phyloP scores from a whole-genome alignment of 2,329 filamentous ascomycete genomes.

The Fusarium piperis region DNA sequence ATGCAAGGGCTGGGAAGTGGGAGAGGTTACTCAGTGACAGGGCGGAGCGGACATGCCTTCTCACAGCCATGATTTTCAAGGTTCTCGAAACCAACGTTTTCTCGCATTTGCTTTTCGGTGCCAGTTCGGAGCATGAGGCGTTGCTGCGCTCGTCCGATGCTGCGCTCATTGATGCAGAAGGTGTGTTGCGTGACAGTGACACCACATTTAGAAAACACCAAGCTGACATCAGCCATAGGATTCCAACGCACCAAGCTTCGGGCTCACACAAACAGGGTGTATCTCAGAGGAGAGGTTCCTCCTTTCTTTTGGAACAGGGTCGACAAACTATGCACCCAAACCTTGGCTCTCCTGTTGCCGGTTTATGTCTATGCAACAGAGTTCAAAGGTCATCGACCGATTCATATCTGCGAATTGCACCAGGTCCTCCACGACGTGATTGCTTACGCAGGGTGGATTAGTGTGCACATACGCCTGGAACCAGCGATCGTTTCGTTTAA shows the following conservation, averaged over 20 bases:
- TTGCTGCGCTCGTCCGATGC: conserved; percentile 37
- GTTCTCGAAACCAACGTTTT: conserved; percentile 42
- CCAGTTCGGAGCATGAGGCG: conserved; percentile 35
- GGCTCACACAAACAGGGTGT: conserved; percentile 37
- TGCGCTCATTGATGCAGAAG: conserved; percentile 40
- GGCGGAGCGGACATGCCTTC: conserved; percentile 37
- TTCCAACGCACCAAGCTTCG: conserved; percentile 43
- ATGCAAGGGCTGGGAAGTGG: conserved; percentile 40
- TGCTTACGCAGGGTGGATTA: conserved; percentile 45
- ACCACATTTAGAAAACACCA: not conserved
- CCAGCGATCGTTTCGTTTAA: conserved; percentile 36
- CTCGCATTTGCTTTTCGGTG: conserved; percentile 46
- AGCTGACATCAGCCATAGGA: conserved; percentile 34
- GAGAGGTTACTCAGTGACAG: conserved; percentile 39
- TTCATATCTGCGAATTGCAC: conserved; percentile 22
- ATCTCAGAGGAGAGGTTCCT: conserved; percentile 39
- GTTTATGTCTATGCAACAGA: conserved; percentile 33
- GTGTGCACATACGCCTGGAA: conserved; percentile 40
- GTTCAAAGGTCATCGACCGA: conserved; percentile 2
- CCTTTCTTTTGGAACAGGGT: conserved; percentile 48
- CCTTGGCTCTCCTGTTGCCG: conserved; percentile 39
- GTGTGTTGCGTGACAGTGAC: conserved; percentile 27
- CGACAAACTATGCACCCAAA: conserved; percentile 39
- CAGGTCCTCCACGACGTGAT: conserved; percentile 44
- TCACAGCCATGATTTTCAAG: conserved; percentile 45